Evolutionary conservation across 192 early-diverging fungal species (phyloP).

Genomic region (Backusella liffmaniae): DNA sequence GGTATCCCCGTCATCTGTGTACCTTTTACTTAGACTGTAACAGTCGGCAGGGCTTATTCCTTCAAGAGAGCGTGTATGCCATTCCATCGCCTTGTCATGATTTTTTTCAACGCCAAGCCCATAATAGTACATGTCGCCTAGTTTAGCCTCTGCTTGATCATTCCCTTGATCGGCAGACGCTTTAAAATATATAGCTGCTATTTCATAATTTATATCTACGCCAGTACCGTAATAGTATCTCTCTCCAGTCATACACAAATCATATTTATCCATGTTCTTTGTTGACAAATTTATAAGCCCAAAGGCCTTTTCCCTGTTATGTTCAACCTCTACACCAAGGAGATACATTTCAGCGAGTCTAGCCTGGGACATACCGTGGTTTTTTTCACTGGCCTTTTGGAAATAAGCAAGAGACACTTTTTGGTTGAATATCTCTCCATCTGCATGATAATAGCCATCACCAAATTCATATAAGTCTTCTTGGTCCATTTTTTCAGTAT

Average conservation of each 20-base stretch:
- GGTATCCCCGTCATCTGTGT: slow-evolving; percentile 66
- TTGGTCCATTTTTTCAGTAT: slow-evolving; percentile 64
- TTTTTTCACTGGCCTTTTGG: neutral
- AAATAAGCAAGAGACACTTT: neutral
- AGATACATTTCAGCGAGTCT: neutral
- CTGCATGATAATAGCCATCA: slow-evolving; percentile 47
- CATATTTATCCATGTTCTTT: neutral
- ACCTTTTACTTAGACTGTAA: slow-evolving; percentile 75
- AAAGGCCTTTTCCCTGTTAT: neutral
- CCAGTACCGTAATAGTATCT: neutral
- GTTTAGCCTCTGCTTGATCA: neutral
- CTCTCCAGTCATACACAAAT: neutral
- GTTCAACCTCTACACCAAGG: neutral
- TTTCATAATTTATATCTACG: neutral
- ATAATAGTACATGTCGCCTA: neutral
- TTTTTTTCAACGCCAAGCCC: slow-evolving; percentile 55
- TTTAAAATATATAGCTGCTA: neutral
- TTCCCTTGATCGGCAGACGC: neutral
- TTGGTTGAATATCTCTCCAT: neutral
- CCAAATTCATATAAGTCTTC: slow-evolving; percentile 68
- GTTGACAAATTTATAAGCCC: neutral
- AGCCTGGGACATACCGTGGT: neutral
- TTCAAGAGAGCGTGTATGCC: slow-evolving; percentile 59
- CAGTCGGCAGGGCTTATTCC: slow-evolving; percentile 71
- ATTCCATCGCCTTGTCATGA: slow-evolving; percentile 49